These are phyloP conservation scores for Lipomyces kockii DNA, from an alignment of 805 yeast species.

Conservation along the genomic window DNA sequence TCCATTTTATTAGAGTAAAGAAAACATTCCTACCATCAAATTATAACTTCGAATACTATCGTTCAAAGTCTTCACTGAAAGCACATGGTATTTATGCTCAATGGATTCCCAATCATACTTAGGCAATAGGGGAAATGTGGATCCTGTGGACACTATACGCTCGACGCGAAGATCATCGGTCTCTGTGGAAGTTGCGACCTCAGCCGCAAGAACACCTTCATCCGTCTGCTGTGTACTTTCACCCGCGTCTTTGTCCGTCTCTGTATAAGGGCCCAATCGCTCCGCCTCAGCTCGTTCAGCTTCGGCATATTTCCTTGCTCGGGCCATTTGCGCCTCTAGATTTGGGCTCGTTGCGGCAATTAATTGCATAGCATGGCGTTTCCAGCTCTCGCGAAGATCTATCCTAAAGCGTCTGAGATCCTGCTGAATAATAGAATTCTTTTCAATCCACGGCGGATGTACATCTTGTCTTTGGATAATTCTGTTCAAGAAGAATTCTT, in stretches of 20 bases:
- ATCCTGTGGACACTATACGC: background rate
- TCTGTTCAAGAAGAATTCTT: conserved; percentile 76
- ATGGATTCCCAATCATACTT: conserved; percentile 30
- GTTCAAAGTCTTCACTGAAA: conserved; percentile 32
- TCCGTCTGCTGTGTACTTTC: background rate
- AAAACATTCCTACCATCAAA: conserved; percentile 22
- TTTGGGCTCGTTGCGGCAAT: conserved; percentile 47
- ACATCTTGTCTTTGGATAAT: conserved; percentile 76
- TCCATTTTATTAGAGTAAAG: background rate
- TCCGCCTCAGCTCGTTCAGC: conserved; percentile 17
- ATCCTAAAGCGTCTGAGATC: conserved; percentile 56
- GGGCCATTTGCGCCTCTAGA: conserved; percentile 12
- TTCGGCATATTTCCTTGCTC: conserved; percentile 20
- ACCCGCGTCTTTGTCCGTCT: background rate
- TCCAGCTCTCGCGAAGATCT: conserved; percentile 41
- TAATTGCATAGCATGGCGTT: conserved; percentile 34
- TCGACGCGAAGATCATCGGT: background rate
- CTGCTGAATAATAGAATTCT: conserved; percentile 60
- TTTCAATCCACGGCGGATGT: conserved; percentile 89
- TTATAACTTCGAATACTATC: conserved; percentile 35
- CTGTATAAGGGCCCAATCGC: background rate
- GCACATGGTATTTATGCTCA: conserved; percentile 30
- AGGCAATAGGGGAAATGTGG: conserved; percentile 18
- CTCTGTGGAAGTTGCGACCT: background rate
- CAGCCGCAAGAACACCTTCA: background rate